phyloP scores from a whole-genome alignment of 2,329 filamentous ascomycete species.

The Paracoccidioides lutzii region DNA sequence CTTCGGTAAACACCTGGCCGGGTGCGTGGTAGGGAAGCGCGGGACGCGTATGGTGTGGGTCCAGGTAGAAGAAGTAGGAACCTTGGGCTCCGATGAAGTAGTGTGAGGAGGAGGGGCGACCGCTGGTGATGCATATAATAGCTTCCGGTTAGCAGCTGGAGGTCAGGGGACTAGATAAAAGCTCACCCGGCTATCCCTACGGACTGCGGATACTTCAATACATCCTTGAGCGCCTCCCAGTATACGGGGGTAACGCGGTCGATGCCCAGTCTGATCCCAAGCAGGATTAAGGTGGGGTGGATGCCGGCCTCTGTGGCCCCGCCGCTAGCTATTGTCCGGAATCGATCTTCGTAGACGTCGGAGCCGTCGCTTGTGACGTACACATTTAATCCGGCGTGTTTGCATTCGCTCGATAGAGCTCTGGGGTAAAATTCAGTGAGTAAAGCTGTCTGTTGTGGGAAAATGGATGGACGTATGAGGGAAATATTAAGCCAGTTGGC shows the following conservation, averaged over 20 bases:
- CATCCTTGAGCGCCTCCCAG: slow-evolving; percentile 78
- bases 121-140: slow-evolving; percentile 40
- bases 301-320: slow-evolving; percentile 35
- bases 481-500: slow-evolving; percentile 20
- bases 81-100: slow-evolving; percentile 64
- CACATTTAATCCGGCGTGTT: slow-evolving; percentile 54
- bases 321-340: slow-evolving; percentile 56
- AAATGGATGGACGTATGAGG: background rate
- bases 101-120: slow-evolving; percentile 79
- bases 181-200: slow-evolving; percentile 83
- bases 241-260: slow-evolving; percentile 92
- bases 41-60: slow-evolving; percentile 76
- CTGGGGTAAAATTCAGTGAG: slow-evolving; percentile 32
- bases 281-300: slow-evolving; percentile 72
- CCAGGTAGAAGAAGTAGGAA: slow-evolving; percentile 79
- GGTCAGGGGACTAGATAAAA: background rate
- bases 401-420: slow-evolving; percentile 56
- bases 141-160: background rate
- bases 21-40: slow-evolving; percentile 50
- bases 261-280: slow-evolving; percentile 81
- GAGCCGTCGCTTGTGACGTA: slow-evolving; percentile 83
- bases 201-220: slow-evolving; percentile 80
- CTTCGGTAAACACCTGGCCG: slow-evolving; percentile 41
- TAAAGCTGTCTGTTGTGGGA: background rate
- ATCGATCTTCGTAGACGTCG: slow-evolving; percentile 84